phyloP scores from a whole-genome alignment of 1,284 basidiomycete species.

The Cryptococcus amylolentus region DNA sequence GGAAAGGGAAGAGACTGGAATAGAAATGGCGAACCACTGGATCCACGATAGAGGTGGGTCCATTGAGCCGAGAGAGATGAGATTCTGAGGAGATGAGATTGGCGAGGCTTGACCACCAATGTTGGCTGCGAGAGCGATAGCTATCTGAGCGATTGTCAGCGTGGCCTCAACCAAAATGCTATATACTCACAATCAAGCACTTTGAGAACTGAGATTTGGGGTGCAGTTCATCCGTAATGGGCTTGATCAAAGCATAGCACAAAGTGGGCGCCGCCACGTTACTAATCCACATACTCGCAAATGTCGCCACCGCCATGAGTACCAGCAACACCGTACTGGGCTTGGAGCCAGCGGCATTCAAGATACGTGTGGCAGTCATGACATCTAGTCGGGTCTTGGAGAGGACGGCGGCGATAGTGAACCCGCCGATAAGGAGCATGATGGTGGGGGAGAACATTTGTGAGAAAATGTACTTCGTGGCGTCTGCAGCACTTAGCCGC shows the following conservation, averaged over 20 bases:
- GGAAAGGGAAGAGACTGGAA: slow-evolving; percentile 83
- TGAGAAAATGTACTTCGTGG: slow-evolving; percentile 71
- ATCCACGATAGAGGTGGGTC: slow-evolving; percentile 82
- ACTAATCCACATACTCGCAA: slow-evolving; percentile 99
- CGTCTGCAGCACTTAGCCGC: slow-evolving; percentile 63
- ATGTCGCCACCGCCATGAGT: slow-evolving; percentile 95
- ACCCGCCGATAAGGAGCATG: slow-evolving; percentile 95
- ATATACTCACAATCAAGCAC: slow-evolving; percentile 73
- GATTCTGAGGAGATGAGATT: slow-evolving; percentile 89
- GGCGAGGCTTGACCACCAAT: slow-evolving; percentile 97
- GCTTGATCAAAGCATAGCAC: slow-evolving; percentile 96
- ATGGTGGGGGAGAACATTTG: slow-evolving; percentile 66
- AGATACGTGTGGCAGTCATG: slow-evolving; percentile 84
- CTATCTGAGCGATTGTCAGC: slow-evolving; percentile 59
- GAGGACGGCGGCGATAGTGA: slow-evolving; percentile 94
- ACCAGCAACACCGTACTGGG: slow-evolving; percentile 85
- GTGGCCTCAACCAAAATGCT: background rate
- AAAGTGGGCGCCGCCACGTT: slow-evolving; percentile 97
- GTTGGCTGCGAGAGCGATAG: slow-evolving; percentile 94
- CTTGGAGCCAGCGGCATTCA: slow-evolving; percentile 82
- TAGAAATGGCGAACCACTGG: slow-evolving; percentile 88
- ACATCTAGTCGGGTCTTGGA: slow-evolving; percentile 98
- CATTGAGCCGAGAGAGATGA: slow-evolving; percentile 89
- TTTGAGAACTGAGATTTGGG: slow-evolving; percentile 82
- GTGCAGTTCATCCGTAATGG: slow-evolving; percentile 88